phyloP scores from a whole-genome alignment of 192 early-diverging fungal genomes.

The Backusella sp. region DNA sequence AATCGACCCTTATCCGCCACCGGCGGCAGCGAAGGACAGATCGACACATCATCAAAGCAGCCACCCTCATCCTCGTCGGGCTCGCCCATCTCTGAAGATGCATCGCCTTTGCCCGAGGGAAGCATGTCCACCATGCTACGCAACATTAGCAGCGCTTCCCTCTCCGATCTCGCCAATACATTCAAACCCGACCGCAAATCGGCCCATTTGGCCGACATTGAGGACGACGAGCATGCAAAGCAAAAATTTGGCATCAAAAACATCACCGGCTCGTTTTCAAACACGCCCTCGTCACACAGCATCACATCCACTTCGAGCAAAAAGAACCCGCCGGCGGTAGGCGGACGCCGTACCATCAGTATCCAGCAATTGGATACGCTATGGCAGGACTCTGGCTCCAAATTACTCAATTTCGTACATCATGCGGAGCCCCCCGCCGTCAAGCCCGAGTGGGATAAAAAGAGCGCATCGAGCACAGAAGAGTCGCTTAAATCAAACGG shows the following conservation, averaged over 20 bases:
- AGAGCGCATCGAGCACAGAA: constrained; percentile 25
- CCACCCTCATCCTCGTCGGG: not conserved
- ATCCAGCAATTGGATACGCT: constrained; percentile 31
- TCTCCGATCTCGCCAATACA: not conserved
- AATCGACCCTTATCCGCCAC: constrained; percentile 18
- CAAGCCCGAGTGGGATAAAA: constrained; percentile 17
- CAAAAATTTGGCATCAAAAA: constrained; percentile 25
- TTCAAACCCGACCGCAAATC: constrained; percentile 13
- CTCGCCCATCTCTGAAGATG: not conserved
- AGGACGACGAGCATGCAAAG: not conserved
- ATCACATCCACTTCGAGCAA: not conserved
- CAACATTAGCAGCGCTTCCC: constrained; percentile 7
- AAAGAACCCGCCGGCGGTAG: not conserved
- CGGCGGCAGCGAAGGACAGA: constrained; percentile 26
- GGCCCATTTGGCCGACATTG: not conserved
- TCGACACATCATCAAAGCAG: constrained; percentile 2
- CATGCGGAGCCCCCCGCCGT: not conserved
- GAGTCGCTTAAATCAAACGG: constrained; percentile 29
- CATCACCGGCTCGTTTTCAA: constrained; percentile 18
- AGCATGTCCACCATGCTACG: constrained; percentile 8
- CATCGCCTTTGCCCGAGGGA: not conserved
- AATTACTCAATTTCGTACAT: constrained; percentile 29
- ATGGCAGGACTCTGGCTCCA: constrained; percentile 26
- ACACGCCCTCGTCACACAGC: not conserved
- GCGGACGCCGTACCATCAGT: constrained; percentile 23